These are phyloP conservation scores for Zygotorulaspora sp. DNA, from an alignment of 805 yeast genomes.

Conservation along the genomic window DNA sequence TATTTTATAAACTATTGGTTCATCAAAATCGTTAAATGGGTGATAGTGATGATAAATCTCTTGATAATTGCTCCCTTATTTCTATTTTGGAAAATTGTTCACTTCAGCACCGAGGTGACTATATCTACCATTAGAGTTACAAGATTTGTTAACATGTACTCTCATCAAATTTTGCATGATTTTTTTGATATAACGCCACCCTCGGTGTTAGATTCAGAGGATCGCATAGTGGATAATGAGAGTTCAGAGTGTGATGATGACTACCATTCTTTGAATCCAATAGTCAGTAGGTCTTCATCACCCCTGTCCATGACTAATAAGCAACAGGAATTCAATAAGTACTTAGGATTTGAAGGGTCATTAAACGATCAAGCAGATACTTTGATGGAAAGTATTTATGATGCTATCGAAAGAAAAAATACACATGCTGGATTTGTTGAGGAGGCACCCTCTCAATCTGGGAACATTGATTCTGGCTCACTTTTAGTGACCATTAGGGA, in stretches of 20 bases:
- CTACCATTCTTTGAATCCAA: constrained; percentile 4
- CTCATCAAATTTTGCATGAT: constrained; percentile 25
- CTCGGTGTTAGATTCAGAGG: constrained; percentile 2
- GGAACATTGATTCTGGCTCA: constrained; percentile 8
- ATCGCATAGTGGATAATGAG: constrained; percentile 1
- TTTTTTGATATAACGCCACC: constrained; percentile 16
- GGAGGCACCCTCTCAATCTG: constrained; percentile 9
- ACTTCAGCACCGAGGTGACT: constrained; percentile 39
- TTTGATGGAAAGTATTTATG: constrained; percentile 59
- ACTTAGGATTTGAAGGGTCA: constrained; percentile 34
- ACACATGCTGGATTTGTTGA: constrained; percentile 21
- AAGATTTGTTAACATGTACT: constrained; percentile 27
- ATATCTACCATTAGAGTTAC: constrained; percentile 39
- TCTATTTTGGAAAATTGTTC: constrained; percentile 52
- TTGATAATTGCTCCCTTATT: constrained; percentile 59
- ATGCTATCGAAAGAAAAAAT: constrained; percentile 42
- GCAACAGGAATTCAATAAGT: constrained; percentile 7
- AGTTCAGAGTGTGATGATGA: constrained; percentile 6
- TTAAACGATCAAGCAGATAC: constrained; percentile 59
- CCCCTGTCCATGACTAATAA: constrained; percentile 3
- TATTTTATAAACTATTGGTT: constrained; percentile 32
- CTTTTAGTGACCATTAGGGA: constrained; percentile 18
- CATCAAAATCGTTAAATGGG: constrained; percentile 44
- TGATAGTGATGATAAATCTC: constrained; percentile 42
- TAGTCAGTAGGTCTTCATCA: constrained; percentile 10